These are phyloP conservation scores for Fusarium staphyleae DNA, from an alignment of 2,329 filamentous ascomycete genomes.

Conservation along the genomic window DNA sequence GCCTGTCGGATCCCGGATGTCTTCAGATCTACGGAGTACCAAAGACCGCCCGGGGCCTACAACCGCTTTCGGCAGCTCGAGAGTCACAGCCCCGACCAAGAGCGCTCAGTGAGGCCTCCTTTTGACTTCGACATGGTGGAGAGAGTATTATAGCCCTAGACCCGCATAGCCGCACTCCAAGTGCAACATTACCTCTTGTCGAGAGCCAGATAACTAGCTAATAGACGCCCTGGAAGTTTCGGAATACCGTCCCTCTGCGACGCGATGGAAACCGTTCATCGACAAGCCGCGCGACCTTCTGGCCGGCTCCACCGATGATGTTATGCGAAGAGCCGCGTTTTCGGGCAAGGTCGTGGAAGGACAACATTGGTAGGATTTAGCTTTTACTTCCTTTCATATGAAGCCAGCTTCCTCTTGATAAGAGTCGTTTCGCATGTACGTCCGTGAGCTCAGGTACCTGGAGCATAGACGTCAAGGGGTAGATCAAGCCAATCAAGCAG, in stretches of 20 bases:
- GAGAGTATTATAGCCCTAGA: conserved; percentile 4
- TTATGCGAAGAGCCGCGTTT: conserved; percentile 21
- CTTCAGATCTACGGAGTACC: conserved; percentile 8
- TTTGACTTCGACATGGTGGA: conserved; percentile 14
- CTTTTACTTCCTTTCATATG: conserved; percentile 32
- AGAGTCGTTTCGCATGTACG: conserved; percentile 15
- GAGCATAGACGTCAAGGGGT: conserved; percentile 12
- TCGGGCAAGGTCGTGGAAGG: conserved; percentile 8
- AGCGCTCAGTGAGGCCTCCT: conserved; percentile 4
- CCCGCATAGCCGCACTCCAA: conserved; percentile 3
- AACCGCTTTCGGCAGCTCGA: background rate
- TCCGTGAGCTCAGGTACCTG: conserved; percentile 16
- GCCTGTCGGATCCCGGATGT: conserved; percentile 11
- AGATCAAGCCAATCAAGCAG: conserved; percentile 12
- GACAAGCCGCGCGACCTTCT: conserved; percentile 14
- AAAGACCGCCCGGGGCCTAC: conserved; percentile 2
- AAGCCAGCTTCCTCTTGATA: conserved; percentile 16
- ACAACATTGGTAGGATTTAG: conserved; percentile 7
- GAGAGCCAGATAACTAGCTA: conserved; percentile 5
- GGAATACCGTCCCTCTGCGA: conserved; percentile 1
- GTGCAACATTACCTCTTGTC: conserved; percentile 3
- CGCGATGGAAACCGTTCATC: conserved; percentile 8
- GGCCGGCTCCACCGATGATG: conserved; percentile 32
- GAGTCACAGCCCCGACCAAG: conserved; percentile 1
- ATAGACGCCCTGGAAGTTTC: conserved; percentile 7